These are phyloP conservation scores for Leccinum rimulosum DNA, from an alignment of 768 basidiomycete genomes.

Conservation along the genomic window DNA sequence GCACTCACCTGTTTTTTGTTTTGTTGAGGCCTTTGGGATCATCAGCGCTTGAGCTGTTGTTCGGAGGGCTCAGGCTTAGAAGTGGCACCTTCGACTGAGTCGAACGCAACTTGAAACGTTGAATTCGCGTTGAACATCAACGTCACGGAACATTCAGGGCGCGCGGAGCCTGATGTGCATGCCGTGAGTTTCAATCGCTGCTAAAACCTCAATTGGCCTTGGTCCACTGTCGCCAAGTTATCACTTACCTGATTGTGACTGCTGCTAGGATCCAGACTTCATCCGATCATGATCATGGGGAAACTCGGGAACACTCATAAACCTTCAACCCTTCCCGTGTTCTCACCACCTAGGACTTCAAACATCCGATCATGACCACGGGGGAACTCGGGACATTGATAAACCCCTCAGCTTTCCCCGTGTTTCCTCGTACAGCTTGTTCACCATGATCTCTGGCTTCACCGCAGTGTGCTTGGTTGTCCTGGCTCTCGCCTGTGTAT, in stretches of 20 bases:
- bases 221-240: too few species aligned
- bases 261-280: neutral
- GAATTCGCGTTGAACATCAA: too few species aligned
- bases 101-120: too few species aligned
- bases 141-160: too few species aligned
- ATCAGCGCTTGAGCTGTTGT: too few species aligned
- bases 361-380: slow-evolving; percentile 1
- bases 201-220: too few species aligned
- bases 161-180: too few species aligned
- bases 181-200: too few species aligned
- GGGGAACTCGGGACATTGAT: neutral
- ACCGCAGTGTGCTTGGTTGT: slow-evolving; percentile 3
- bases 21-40: too few species aligned
- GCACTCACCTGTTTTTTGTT: neutral
- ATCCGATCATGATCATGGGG: slow-evolving; percentile 2
- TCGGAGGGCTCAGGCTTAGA: too few species aligned
- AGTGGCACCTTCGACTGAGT: too few species aligned
- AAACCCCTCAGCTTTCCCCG: neutral
- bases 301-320: neutral
- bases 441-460: slow-evolving; percentile 12
- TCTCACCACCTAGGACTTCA: neutral
- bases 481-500: slow-evolving; percentile 6
- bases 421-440: neutral
- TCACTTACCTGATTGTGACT: too few species aligned
- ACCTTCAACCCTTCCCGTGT: neutral